Percentiles rank a stretch among this genome's conserved stretches.
phyloP scores from a whole-genome alignment of 306 rosid genomes.

The Vigna hirtella region DNA sequence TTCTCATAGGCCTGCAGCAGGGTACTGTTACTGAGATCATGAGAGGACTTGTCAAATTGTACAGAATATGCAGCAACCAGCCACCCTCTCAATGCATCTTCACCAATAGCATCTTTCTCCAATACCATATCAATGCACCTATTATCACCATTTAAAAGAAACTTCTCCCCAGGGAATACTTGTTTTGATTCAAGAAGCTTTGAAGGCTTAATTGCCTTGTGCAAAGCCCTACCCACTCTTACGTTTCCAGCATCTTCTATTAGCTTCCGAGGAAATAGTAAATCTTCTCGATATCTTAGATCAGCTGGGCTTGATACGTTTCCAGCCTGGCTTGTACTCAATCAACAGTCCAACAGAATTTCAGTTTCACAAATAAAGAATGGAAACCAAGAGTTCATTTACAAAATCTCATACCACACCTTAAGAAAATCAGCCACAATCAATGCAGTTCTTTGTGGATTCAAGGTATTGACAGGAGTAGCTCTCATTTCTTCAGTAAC shows the following conservation, averaged over 20 bases:
- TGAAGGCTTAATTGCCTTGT: conserved; percentile 73
- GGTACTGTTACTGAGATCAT: conserved; percentile 43
- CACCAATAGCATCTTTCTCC: conserved; percentile 74
- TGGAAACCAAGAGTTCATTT: conserved; percentile 11
- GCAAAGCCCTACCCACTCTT: conserved; percentile 73
- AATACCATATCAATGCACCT: conserved; percentile 77
- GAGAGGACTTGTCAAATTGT: conserved; percentile 51
- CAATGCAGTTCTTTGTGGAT: conserved; percentile 91
- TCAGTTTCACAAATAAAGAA: conserved; percentile 7
- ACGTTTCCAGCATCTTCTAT: conserved; percentile 86
- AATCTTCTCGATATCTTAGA: conserved; percentile 81
- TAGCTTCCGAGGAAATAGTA: conserved; percentile 71
- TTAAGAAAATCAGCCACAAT: conserved; percentile 80
- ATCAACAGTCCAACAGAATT: conserved; percentile 35
- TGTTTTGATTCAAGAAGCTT: conserved; percentile 60
- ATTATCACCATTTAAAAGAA: conserved; percentile 56
- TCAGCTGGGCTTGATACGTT: conserved; percentile 80
- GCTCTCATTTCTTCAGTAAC: conserved; percentile 90
- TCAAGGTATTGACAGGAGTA: conserved; percentile 80
- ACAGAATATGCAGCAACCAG: conserved; percentile 79
- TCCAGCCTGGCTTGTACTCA: conserved; percentile 57
- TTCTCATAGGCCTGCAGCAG: conserved; percentile 70
- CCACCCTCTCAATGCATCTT: conserved; percentile 93
- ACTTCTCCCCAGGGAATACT: conserved; percentile 76
- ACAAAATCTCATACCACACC: conserved; percentile 49